These are phyloP conservation scores for Capronia epimyces DNA, from an alignment of 2,329 filamentous ascomycete species.

Conservation along the genomic window DNA sequence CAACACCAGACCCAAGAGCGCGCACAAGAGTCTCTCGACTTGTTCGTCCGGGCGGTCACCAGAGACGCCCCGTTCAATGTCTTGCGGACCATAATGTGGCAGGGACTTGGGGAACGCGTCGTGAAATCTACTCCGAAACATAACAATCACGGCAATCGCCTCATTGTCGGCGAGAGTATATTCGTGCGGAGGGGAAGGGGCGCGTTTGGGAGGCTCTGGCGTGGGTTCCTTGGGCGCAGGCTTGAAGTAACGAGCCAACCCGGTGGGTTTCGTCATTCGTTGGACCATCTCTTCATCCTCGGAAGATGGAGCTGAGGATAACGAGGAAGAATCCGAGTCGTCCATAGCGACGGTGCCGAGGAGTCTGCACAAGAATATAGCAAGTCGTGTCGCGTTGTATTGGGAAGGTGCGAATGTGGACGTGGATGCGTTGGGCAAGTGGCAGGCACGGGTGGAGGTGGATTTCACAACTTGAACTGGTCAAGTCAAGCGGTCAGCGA, in stretches of 20 bases:
- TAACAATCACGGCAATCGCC: conserved; percentile 96
- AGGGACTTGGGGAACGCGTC: conserved; percentile 84
- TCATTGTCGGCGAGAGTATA: conserved; percentile 83
- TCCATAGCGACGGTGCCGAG: conserved; percentile 36
- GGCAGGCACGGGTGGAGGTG: conserved; percentile 7
- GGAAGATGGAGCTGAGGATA: conserved; percentile 55
- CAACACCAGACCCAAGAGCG: conserved; percentile 76
- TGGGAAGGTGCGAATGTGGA: background rate
- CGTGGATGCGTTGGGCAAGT: background rate
- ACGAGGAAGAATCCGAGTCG: conserved; percentile 53
- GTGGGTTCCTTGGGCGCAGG: conserved; percentile 39
- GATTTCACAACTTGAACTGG: conserved; percentile 7
- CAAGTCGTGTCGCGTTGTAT: conserved; percentile 1
- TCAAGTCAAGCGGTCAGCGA: conserved; percentile 1
- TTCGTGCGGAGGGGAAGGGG: conserved; percentile 84
- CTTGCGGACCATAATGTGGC: conserved; percentile 86
- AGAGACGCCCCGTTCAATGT: conserved; percentile 80
- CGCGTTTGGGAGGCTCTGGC: conserved; percentile 68
- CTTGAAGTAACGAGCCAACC: conserved; percentile 47
- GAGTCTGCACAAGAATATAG: background rate
- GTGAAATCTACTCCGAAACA: conserved; percentile 91
- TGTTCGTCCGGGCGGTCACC: conserved; percentile 74
- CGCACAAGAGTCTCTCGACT: conserved; percentile 83
- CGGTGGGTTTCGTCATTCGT: conserved; percentile 38
- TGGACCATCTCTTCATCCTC: conserved; percentile 51